Evolutionary conservation across 306 rosid genomes (phyloP).

Genomic region (Lathyrus tuberosus): DNA sequence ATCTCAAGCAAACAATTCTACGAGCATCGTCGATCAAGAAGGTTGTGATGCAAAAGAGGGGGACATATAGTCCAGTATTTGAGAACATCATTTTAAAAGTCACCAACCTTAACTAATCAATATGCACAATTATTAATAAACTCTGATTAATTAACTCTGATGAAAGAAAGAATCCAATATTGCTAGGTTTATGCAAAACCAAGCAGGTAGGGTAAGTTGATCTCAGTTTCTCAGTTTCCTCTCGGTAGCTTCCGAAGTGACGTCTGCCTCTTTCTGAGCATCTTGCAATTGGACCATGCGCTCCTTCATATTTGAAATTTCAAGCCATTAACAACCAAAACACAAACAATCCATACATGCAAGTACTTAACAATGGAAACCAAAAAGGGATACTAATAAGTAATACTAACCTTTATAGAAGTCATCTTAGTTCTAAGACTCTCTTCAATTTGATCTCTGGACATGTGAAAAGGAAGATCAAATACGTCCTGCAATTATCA

Average conservation of each 20-base stretch:
- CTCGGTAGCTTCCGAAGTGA: conserved; percentile 96
- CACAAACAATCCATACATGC: conserved; percentile 6
- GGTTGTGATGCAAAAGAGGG: too few species aligned
- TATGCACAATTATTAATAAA: too few species aligned
- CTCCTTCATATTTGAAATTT: conserved; percentile 64
- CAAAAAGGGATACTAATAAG: conserved; percentile 21
- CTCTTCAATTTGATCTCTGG: conserved; percentile 98
- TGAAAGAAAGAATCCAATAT: too few species aligned
- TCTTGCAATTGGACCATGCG: conserved; percentile 97
- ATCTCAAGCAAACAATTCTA: too few species aligned
- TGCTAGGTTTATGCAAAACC: too few species aligned
- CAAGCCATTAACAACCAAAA: conserved; percentile 37
- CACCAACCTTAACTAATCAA: too few species aligned
- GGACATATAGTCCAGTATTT: too few species aligned
- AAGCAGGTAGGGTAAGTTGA: too few species aligned
- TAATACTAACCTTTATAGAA: conserved; percentile 76
- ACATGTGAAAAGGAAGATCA: conserved; percentile 98
- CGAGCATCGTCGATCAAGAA: too few species aligned
- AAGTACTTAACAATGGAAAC: conserved; percentile 27
- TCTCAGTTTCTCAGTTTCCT: too few species aligned
- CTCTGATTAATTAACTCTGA: too few species aligned
- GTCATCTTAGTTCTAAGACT: conserved; percentile 94
- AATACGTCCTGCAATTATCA: conserved; percentile 79
- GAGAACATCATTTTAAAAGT: too few species aligned
- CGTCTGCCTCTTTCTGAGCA: conserved; percentile 95